Evolutionary conservation across 805 yeast genomes (phyloP), one percentile per base, ranked within the genome.

Genomic region (Komagataella ulmi): DNA sequence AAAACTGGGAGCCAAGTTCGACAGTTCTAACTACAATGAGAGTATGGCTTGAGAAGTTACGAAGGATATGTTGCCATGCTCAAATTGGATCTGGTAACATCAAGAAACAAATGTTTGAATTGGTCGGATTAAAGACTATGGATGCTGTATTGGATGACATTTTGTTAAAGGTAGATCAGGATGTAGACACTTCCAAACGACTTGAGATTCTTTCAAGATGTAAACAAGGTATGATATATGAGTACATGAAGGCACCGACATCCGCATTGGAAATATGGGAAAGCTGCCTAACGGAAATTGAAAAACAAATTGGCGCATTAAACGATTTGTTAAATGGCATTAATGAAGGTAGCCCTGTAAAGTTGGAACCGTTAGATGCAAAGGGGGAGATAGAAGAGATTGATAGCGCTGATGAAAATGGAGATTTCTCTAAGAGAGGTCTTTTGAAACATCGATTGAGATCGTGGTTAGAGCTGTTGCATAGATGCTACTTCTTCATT

Each of bases 11-110:
- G 55, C 73, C 78, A 3, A 59, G 79, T 14, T 55, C 67, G 0
- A 58, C 71, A 1, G 63, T 75, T 24, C 64, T 72, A 51, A 58
- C 67, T 4, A 59, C 65, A n/a, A 76, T 86, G 81, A 71, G 85
- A 50, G 69, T 69, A 8, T 88, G 96, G 93, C 67, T 91, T 6
- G 70, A 73, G 5, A 71, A 76, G 49, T 66, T 91, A 24, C 71
- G 98, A 40, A 88, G 86, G 59, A 73, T 86, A 0, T 91, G 97
- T 58, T 86, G 93, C 54, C 95, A 88, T 66, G 88, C 96, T 0
- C 79, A 77, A 45, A 54, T 62, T 43, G 63, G 45, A 24, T 47
- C 17, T 43, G 51, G 45, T 8, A 52, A 46, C 44, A 51, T 44
- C 36, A 19, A 48, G 44, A 47, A 17, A 24, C 17, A 40, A 19